A percentile compares a stretch with the other conserved stretches of the same genome.
Conservation (phyloP, 768 basidiomycete genomes). For the Psilocybe cyanescens region DNA sequence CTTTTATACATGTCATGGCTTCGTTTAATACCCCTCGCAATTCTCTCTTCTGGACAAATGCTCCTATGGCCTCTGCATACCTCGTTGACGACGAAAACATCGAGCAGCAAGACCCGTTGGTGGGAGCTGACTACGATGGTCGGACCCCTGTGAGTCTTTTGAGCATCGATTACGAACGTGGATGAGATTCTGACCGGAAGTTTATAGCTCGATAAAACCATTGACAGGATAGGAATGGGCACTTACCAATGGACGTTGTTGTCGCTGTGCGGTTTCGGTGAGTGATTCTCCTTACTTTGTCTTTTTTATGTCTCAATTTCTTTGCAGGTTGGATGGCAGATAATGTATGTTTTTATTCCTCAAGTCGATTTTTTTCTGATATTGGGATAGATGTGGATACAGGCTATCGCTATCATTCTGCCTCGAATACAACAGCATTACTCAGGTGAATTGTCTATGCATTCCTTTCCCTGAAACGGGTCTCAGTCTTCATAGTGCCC, state of each 20-base stretch:
- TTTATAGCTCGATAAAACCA: slow-evolving; percentile 72
- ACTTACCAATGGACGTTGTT: slow-evolving; percentile 84
- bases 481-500: slow-evolving; percentile 48
- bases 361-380: not conserved
- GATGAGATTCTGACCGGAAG: not conserved
- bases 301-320: not conserved
- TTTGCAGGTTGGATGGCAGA: slow-evolving; percentile 88
- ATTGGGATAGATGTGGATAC: slow-evolving; percentile 82
- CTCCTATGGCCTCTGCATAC: slow-evolving; percentile 38
- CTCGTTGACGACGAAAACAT: slow-evolving; percentile 38
- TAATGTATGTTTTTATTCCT: slow-evolving; percentile 58
- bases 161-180: not conserved
- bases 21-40: slow-evolving; percentile 42
- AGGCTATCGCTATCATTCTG: slow-evolving; percentile 90
- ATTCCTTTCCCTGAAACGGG: not conserved
- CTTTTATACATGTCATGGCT: slow-evolving; percentile 36
- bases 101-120: slow-evolving; percentile 38
- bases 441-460: slow-evolving; percentile 47
- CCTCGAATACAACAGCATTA: slow-evolving; percentile 96
- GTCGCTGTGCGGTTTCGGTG: slow-evolving; percentile 88
- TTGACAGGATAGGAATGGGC: slow-evolving; percentile 92
- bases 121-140: slow-evolving; percentile 40
- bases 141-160: slow-evolving; percentile 48
- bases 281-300: slow-evolving; percentile 30
- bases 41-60: slow-evolving; percentile 51